A percentile compares a stretch with the other conserved stretches of the same genome.
These are phyloP conservation scores for Hanseniaspora gamundiae DNA, from an alignment of 1,139 yeast genomes.

Conservation along the genomic window DNA sequence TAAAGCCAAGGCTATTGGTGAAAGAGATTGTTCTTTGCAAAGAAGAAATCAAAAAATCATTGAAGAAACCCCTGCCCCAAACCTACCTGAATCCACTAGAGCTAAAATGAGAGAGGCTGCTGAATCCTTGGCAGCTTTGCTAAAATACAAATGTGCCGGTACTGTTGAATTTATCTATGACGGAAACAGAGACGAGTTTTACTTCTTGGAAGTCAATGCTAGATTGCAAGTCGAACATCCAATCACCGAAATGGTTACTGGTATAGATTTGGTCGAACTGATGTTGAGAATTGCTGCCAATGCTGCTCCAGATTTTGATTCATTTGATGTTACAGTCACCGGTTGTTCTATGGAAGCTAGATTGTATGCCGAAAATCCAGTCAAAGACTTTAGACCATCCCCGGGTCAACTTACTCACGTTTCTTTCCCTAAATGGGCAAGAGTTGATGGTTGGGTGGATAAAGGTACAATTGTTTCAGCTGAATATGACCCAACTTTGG, in stretches of 20 bases:
- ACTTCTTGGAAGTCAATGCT: slow-evolving; percentile 92
- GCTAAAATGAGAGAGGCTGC: slow-evolving; percentile 69
- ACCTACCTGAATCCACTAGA: slow-evolving; percentile 71
- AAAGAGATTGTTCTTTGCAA: slow-evolving; percentile 94
- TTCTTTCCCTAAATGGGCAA: slow-evolving; percentile 74
- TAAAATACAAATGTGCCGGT: slow-evolving; percentile 93
- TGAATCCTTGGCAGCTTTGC: slow-evolving; percentile 62
- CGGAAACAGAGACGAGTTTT: slow-evolving; percentile 71
- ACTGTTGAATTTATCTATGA: slow-evolving; percentile 94
- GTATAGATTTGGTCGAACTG: slow-evolving; percentile 92
- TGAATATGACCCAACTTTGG: slow-evolving; percentile 92
- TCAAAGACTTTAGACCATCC: slow-evolving; percentile 86
- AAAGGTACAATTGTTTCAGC: slow-evolving; percentile 86
- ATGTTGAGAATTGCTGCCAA: slow-evolving; percentile 89
- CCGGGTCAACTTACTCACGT: slow-evolving; percentile 91
- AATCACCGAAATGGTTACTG: slow-evolving; percentile 89
- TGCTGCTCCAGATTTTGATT: slow-evolving; percentile 60
- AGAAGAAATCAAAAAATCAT: slow-evolving; percentile 93
- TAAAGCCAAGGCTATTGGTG: slow-evolving; percentile 84
- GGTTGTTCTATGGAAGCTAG: slow-evolving; percentile 98
- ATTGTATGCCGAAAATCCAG: slow-evolving; percentile 92
- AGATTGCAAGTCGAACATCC: slow-evolving; percentile 97
- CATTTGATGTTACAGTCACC: slow-evolving; percentile 41
- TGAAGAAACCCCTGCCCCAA: slow-evolving; percentile 97
- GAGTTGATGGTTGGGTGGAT: slow-evolving; percentile 88